Evolutionary conservation across 2,329 filamentous ascomycete genomes (phyloP).

Genomic region (Cordyceps farinosa): DNA sequence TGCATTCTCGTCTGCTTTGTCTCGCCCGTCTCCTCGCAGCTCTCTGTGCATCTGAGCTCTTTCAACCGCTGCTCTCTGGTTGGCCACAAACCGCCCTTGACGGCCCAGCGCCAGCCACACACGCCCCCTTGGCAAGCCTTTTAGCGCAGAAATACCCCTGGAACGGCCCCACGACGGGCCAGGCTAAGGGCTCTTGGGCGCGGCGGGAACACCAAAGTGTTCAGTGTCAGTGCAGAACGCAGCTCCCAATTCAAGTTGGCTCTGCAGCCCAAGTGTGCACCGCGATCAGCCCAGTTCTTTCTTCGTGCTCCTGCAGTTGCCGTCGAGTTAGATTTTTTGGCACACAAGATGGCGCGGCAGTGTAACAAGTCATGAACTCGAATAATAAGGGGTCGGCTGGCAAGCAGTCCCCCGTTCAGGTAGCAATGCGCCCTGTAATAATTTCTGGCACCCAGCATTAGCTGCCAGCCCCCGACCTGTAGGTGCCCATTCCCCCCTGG

Average conservation of each 20-base stretch:
- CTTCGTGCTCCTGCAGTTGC: not conserved
- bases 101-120: not conserved
- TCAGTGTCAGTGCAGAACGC: conserved; percentile 9
- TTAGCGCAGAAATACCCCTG: conserved; percentile 4
- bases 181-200: conserved; percentile 13
- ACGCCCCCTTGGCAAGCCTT: not conserved
- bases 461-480: not conserved
- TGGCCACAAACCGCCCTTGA: not conserved
- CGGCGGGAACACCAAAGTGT: not conserved
- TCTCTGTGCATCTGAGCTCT: not conserved
- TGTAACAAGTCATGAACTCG: too few relatives aligned
- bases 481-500: not conserved
- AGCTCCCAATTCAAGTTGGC: not conserved
- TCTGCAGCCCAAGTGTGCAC: too few relatives aligned
- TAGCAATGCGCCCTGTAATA: not conserved
- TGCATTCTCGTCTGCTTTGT: too few relatives aligned
- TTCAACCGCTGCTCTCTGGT: not conserved
- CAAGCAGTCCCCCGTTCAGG: too few relatives aligned
- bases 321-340: too few relatives aligned
- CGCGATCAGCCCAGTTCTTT: too few relatives aligned
- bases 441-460: too few relatives aligned
- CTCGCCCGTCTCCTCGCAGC: not conserved
- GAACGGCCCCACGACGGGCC: not conserved
- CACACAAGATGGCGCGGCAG: not conserved
- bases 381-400: not conserved